Conservation (phyloP, 208 protist species). For the Crithidia brevicula region DNA sequence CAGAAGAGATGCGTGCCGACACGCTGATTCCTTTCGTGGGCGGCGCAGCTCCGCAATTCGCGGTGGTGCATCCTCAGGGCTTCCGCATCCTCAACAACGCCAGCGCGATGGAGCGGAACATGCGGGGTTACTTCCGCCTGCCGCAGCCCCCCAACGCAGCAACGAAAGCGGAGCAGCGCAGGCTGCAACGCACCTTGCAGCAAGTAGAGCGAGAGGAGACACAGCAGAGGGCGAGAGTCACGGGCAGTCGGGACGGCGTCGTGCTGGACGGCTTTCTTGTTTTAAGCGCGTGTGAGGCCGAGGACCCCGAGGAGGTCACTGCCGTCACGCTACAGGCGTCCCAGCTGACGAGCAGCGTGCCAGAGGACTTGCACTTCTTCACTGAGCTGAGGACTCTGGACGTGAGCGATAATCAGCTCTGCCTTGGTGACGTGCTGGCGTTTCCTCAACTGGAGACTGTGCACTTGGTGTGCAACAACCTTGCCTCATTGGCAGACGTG, state of each 20-base stretch:
- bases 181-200: conserved; percentile 47
- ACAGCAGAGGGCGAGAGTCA: conserved; percentile 33
- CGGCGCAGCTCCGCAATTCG: not conserved
- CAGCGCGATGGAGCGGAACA: conserved; percentile 76
- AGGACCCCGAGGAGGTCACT: conserved; percentile 74
- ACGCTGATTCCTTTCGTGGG: conserved; percentile 1
- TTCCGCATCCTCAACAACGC: conserved; percentile 84
- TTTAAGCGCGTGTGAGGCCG: conserved; percentile 59
- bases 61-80: conserved; percentile 78
- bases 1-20: conserved; percentile 6
- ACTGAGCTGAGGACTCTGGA: conserved; percentile 70
- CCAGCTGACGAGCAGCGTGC: conserved; percentile 59
- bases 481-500: conserved; percentile 51
- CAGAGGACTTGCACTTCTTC: conserved; percentile 83
- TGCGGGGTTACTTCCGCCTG: conserved; percentile 90
- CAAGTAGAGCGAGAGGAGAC: conserved; percentile 52
- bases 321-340: conserved; percentile 74
- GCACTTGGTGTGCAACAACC: conserved; percentile 82
- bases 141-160: conserved; percentile 61
- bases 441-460: conserved; percentile 71
- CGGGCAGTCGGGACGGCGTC: conserved; percentile 40
- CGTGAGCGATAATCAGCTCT: conserved; percentile 81
- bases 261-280: conserved; percentile 85
- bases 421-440: conserved; percentile 62
- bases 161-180: conserved; percentile 46